Conservation (phyloP, 345 rosid species). For the Acer saccharum region DNA sequence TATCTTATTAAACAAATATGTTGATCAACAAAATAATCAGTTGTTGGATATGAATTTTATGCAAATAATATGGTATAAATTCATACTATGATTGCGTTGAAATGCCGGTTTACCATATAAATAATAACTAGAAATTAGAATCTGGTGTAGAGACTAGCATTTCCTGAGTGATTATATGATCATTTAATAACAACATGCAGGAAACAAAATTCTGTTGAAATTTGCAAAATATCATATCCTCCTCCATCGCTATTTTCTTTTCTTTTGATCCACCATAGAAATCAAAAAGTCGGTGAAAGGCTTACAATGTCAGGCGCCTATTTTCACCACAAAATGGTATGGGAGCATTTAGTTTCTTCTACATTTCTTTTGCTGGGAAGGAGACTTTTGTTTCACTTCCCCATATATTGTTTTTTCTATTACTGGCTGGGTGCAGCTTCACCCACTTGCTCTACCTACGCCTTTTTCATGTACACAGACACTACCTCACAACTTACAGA, state of each 20-base stretch:
- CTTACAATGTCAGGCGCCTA: conserved; percentile 15
- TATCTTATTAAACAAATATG: too few species aligned
- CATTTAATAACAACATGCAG: not conserved
- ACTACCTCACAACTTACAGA: not conserved
- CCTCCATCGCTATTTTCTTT: not conserved
- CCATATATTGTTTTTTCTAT: not conserved
- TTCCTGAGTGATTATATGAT: not conserved
- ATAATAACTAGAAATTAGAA: too few species aligned
- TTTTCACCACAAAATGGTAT: conserved; percentile 10
- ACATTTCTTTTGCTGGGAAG: not conserved
- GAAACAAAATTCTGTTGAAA: not conserved
- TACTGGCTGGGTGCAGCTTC: not conserved
- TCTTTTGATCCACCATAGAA: not conserved
- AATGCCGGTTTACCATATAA: too few species aligned
- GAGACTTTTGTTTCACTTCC: not conserved
- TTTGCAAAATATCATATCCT: not conserved
- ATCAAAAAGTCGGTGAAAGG: conserved; percentile 7
- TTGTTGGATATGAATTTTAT: too few species aligned
- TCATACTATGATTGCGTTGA: too few species aligned
- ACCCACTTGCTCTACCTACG: conserved; percentile 1
- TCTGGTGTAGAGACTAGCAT: not conserved
- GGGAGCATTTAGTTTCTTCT: not conserved
- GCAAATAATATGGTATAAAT: too few species aligned
- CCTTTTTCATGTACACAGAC: not conserved
- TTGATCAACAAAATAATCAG: too few species aligned